Percentiles rank a stretch among this genome's conserved stretches.
phyloP scores from a whole-genome alignment of 208 protist species.

The Leishmania amazonensis region DNA sequence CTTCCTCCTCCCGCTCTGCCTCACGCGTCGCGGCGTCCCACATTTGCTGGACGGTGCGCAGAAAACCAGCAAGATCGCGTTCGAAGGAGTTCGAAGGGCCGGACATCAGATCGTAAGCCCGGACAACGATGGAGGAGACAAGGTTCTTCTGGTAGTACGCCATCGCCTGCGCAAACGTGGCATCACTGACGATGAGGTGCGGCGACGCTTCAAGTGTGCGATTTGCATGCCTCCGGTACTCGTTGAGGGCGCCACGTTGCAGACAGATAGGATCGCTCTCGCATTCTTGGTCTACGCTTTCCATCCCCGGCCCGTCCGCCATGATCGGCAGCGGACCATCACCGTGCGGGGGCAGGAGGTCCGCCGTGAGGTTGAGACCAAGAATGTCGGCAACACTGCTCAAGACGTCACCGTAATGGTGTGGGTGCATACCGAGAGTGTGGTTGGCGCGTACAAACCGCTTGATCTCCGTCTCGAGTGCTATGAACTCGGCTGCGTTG shows the following conservation, averaged over 20 bases:
- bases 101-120: conserved; percentile 27
- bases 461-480: conserved; percentile 32
- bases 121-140: conserved; percentile 33
- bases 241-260: conserved; percentile 7
- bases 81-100: conserved; percentile 5
- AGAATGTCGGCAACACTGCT: conserved; percentile 15
- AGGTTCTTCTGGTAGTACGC: conserved; percentile 30
- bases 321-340: conserved; percentile 8
- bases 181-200: conserved; percentile 34
- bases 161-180: conserved; percentile 28
- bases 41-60: conserved; percentile 33
- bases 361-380: conserved; percentile 4
- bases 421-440: conserved; percentile 35
- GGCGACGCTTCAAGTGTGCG: conserved; percentile 30
- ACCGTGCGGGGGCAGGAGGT: conserved; percentile 1
- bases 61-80: conserved; percentile 15
- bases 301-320: neutral
- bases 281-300: conserved; percentile 6
- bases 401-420: conserved; percentile 30
- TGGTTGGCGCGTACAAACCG: conserved; percentile 27
- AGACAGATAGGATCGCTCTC: conserved; percentile 9
- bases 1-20: neutral
- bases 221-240: conserved; percentile 32
- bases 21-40: conserved; percentile 33
- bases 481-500: conserved; percentile 28